Conservation (phyloP, 306 rosid genomes). For the Mimosa bimucronata region DNA sequence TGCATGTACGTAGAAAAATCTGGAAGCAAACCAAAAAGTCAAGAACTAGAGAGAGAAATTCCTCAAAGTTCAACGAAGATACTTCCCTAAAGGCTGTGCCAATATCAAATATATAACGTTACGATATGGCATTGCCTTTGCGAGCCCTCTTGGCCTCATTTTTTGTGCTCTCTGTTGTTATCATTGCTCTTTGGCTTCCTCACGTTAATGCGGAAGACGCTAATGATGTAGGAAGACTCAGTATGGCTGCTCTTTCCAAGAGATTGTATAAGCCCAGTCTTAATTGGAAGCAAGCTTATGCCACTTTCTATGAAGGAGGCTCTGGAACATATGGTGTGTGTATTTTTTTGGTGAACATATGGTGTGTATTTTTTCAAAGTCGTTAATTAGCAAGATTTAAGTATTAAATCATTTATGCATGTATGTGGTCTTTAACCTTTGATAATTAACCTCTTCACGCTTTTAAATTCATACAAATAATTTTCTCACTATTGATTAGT, state of each 20-base stretch:
- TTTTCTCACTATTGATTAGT: background rate
- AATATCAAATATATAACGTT: background rate
- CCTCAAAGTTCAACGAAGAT: background rate
- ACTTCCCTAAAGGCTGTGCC: background rate
- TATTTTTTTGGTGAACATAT: constrained; percentile 37
- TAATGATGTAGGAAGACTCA: background rate
- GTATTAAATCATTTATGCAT: background rate
- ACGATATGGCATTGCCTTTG: constrained; percentile 36
- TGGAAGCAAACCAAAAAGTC: constrained; percentile 11
- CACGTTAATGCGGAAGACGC: constrained; percentile 26
- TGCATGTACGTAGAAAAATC: constrained; percentile 31
- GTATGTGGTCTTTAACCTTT: background rate
- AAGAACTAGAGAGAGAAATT: background rate
- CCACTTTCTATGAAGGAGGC: constrained; percentile 79
- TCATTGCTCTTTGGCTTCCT: constrained; percentile 13
- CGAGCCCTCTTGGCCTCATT: constrained; percentile 32
- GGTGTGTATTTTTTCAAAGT: constrained; percentile 43
- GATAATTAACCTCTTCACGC: background rate
- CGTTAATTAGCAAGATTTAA: background rate
- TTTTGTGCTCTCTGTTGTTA: constrained; percentile 32
- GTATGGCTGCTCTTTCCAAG: constrained; percentile 5
- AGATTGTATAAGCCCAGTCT: constrained; percentile 39
- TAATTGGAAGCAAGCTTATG: constrained; percentile 66
- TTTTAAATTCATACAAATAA: background rate
- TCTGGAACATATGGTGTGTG: constrained; percentile 59